Percentiles rank a stretch among this genome's conserved stretches.
These are phyloP conservation scores for Podaxis mareebaensis DNA, from an alignment of 768 basidiomycete species.

Conservation along the genomic window DNA sequence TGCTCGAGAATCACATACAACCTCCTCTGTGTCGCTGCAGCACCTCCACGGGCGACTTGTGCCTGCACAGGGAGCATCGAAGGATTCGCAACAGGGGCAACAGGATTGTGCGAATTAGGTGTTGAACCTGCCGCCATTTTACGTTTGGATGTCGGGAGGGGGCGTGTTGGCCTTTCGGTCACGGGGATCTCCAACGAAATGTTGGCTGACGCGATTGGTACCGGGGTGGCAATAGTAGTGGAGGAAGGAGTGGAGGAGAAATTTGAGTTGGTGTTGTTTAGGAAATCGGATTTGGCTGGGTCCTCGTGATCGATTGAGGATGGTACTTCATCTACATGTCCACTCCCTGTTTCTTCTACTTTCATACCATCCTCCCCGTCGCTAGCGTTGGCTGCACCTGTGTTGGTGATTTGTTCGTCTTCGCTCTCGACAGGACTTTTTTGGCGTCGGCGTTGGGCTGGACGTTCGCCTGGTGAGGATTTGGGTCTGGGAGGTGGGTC, in stretches of 20 bases:
- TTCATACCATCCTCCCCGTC: slow-evolving; percentile 23
- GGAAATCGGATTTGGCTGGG: slow-evolving; percentile 1
- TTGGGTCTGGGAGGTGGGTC: slow-evolving; percentile 69
- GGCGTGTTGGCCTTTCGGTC: slow-evolving; percentile 59
- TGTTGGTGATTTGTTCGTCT: slow-evolving; percentile 27
- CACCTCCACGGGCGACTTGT: slow-evolving; percentile 60
- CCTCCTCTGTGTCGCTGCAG: slow-evolving; percentile 57
- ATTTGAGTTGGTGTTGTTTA: slow-evolving; percentile 24
- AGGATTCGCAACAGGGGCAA: slow-evolving; percentile 62
- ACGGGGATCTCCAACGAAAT: background rate
- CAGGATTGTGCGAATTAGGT: slow-evolving; percentile 42
- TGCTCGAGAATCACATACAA: slow-evolving; percentile 91
- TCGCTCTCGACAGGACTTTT: slow-evolving; percentile 40
- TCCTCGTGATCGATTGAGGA: slow-evolving; percentile 22
- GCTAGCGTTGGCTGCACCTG: slow-evolving; percentile 20
- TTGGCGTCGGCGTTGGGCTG: slow-evolving; percentile 46
- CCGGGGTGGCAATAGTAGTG: slow-evolving; percentile 20
- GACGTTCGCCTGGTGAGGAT: slow-evolving; percentile 70
- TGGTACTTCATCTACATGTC: slow-evolving; percentile 24
- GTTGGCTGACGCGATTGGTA: slow-evolving; percentile 2
- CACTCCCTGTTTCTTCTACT: slow-evolving; percentile 20
- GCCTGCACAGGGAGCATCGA: slow-evolving; percentile 84
- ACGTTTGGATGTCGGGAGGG: slow-evolving; percentile 58
- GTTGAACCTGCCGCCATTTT: slow-evolving; percentile 42
- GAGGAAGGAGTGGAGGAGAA: slow-evolving; percentile 21